Conservation (phyloP, 768 basidiomycete genomes). For the Macrocybe gigantea region DNA sequence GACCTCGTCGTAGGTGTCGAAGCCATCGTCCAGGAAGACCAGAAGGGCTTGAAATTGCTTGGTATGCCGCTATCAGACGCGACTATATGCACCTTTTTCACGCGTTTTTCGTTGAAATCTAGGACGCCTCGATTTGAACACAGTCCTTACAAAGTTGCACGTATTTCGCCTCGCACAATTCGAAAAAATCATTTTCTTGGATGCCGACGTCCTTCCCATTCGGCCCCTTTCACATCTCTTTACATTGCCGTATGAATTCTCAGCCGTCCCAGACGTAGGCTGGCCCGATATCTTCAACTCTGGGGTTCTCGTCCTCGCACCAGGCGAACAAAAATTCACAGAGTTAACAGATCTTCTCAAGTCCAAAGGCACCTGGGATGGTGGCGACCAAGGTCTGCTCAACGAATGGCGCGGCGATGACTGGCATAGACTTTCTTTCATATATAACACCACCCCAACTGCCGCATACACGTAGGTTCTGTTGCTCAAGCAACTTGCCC, state of each 20-base stretch:
- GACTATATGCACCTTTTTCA: neutral
- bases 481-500: conserved; percentile 17
- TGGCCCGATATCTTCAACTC: conserved; percentile 99
- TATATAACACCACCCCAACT: conserved; percentile 96
- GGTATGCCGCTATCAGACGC: conserved; percentile 46
- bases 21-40: conserved; percentile 66
- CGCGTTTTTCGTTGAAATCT: neutral
- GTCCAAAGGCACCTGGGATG: conserved; percentile 88
- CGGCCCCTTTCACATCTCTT: conserved; percentile 94
- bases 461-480: conserved; percentile 88
- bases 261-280: conserved; percentile 93
- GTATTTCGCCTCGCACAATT: conserved; percentile 89
- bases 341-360: conserved; percentile 66
- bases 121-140: conserved; percentile 93
- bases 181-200: conserved; percentile 83
- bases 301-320: conserved; percentile 84
- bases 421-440: conserved; percentile 96
- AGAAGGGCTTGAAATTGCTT: conserved; percentile 67
- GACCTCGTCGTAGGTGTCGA: conserved; percentile 91
- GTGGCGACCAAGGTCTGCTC: conserved; percentile 96
- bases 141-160: conserved; percentile 95
- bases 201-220: conserved; percentile 87
- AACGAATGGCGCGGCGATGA: conserved; percentile 88
- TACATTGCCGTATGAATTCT: conserved; percentile 72
- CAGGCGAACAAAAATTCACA: conserved; percentile 77